Evolutionary conservation across 768 basidiomycete species (phyloP).

Genomic region (Leucocoprinus leucothites): DNA sequence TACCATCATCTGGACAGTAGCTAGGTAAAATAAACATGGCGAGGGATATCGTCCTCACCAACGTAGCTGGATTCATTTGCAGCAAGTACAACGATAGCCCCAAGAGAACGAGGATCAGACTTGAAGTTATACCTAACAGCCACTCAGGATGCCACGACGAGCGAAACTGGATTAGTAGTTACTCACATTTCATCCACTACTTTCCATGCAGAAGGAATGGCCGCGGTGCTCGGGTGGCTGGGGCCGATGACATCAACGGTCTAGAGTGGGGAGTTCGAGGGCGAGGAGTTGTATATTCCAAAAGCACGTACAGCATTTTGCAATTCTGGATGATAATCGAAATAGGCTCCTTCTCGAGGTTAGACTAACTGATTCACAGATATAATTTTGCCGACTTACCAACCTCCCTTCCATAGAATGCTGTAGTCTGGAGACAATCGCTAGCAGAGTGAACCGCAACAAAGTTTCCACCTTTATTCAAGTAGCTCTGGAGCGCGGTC

Average conservation of each 20-base stretch:
- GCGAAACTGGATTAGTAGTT: no score
- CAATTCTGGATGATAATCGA: constrained; percentile 67
- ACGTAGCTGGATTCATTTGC: constrained; percentile 65
- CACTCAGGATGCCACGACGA: not conserved
- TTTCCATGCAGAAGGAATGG: constrained; percentile 49
- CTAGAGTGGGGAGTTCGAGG: constrained; percentile 23
- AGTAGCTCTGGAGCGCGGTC: constrained; percentile 58
- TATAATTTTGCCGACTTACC: constrained; percentile 31
- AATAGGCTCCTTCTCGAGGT: constrained; percentile 48
- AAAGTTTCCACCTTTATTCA: constrained; percentile 69
- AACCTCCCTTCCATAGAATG: constrained; percentile 55
- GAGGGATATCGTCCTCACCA: constrained; percentile 30
- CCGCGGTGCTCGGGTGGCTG: constrained; percentile 59
- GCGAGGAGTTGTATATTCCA: not conserved
- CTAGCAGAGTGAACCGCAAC: constrained; percentile 66
- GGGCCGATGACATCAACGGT: constrained; percentile 55
- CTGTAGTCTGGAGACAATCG: constrained; percentile 54
- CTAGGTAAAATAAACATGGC: no score
- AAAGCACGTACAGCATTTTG: constrained; percentile 56
- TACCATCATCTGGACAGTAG: constrained; percentile 31
- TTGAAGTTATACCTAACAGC: constrained; percentile 63
- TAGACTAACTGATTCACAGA: not conserved
- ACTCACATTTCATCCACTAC: constrained; percentile 60
- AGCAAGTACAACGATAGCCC: constrained; percentile 58
- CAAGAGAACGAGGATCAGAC: constrained; percentile 62